phyloP scores from a whole-genome alignment of 2,329 filamentous ascomycete species.

The Rhynchosporium agropyri region DNA sequence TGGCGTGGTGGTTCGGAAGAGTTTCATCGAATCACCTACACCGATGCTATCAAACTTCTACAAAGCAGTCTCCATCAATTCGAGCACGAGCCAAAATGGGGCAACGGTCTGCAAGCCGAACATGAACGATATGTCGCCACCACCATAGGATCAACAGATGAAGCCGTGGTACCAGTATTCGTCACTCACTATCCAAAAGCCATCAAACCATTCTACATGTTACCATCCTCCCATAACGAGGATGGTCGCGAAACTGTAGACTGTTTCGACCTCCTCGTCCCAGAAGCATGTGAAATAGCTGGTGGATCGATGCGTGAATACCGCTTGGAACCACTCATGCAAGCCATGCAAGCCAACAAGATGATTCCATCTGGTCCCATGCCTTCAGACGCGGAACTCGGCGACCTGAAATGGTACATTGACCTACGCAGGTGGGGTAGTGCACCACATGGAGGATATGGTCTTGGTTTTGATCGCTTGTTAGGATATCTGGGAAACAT shows the following conservation, averaged over 20 bases:
- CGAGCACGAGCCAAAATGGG: constrained; percentile 69
- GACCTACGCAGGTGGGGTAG: constrained; percentile 71
- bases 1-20: constrained; percentile 68
- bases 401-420: constrained; percentile 68
- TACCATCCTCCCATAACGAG: constrained; percentile 49
- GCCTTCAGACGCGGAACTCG: constrained; percentile 43
- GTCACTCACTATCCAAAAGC: constrained; percentile 88
- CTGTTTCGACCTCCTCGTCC: constrained; percentile 73
- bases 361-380: constrained; percentile 45
- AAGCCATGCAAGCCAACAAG: constrained; percentile 62
- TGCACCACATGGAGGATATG: constrained; percentile 73
- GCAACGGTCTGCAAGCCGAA: constrained; percentile 78
- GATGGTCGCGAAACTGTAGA: constrained; percentile 55
- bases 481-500: constrained; percentile 68
- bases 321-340: constrained; percentile 57
- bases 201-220: constrained; percentile 93
- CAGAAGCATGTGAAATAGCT: constrained; percentile 68
- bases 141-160: constrained; percentile 48
- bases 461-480: constrained; percentile 71
- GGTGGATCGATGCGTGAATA: constrained; percentile 74
- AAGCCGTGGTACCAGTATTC: constrained; percentile 67
- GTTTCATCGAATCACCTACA: constrained; percentile 87
- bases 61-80: constrained; percentile 63
- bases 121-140: constrained; percentile 88
- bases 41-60: constrained; percentile 72